Conservation (phyloP, 495 filamentous ascomycete genomes). For the Viridothelium virens region DNA sequence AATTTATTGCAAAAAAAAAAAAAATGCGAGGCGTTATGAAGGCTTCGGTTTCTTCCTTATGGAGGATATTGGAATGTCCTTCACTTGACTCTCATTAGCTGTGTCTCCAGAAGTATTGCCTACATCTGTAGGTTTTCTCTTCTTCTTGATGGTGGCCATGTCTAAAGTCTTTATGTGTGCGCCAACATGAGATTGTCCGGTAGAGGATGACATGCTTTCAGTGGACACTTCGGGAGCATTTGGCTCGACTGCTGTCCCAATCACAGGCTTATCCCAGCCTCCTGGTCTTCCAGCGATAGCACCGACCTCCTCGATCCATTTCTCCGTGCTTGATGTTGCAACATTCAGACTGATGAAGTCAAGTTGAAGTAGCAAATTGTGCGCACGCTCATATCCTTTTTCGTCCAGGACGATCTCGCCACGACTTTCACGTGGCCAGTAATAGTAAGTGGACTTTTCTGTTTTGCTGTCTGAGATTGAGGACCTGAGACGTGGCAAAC, state of each 20-base stretch:
- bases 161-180: background rate
- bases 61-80: background rate
- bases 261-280: constrained; percentile 49
- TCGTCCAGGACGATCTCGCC: constrained; percentile 64
- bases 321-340: constrained; percentile 58
- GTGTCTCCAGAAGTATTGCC: background rate
- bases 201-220: background rate
- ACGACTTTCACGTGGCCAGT: constrained; percentile 59
- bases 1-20: background rate
- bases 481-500: constrained; percentile 49
- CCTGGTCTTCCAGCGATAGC: constrained; percentile 43
- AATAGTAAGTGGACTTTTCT: constrained; percentile 52
- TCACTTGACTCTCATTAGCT: background rate
- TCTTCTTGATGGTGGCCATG: background rate
- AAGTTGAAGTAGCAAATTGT: constrained; percentile 70
- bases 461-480: constrained; percentile 23
- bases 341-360: constrained; percentile 70
- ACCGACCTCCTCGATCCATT: constrained; percentile 61
- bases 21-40: background rate
- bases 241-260: constrained; percentile 38
- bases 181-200: background rate
- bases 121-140: background rate
- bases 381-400: constrained; percentile 65
- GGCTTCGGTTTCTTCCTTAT: constrained; percentile 10
- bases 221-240: background rate